phyloP scores from a whole-genome alignment of 352 stramenopile genomes.

The Pelagophyceae sp. region DNA sequence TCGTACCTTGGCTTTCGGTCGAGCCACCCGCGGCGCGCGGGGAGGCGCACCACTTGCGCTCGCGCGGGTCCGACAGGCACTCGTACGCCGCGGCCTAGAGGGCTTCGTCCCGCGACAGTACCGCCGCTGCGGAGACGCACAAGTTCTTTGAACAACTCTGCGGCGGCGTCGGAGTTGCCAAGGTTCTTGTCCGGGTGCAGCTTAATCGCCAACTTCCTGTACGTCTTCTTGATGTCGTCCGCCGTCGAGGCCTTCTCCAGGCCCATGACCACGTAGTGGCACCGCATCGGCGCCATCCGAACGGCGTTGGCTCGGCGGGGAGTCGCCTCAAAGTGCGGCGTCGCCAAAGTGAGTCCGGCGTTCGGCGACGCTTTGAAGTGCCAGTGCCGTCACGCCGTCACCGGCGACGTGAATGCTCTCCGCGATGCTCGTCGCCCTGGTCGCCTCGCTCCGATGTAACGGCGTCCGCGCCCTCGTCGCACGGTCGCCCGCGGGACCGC shows the following conservation, averaged over 20 bases:
- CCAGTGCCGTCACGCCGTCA: no score
- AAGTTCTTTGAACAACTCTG: constrained; percentile 9
- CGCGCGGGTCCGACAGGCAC: constrained; percentile 32
- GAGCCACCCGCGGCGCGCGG: no score
- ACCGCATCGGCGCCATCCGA: constrained; percentile 2
- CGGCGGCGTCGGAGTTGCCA: not conserved
- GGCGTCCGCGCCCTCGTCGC: no score
- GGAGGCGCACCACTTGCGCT: constrained; percentile 65
- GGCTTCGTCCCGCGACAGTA: not conserved
- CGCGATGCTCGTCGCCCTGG: no score
- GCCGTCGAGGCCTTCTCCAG: constrained; percentile 41
- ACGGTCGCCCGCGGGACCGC: no score
- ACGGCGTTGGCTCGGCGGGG: not conserved
- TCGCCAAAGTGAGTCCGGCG: not conserved
- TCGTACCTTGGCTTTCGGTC: no score
- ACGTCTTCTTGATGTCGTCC: constrained; percentile 60
- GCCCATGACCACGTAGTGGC: constrained; percentile 51
- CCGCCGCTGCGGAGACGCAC: no score
- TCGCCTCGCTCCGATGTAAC: no score
- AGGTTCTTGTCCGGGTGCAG: constrained; percentile 66
- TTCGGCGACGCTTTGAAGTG: no score
- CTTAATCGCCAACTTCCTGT: constrained; percentile 77
- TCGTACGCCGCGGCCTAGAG: not conserved
- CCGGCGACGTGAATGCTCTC: no score
- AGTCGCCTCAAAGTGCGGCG: not conserved